Conservation (phyloP, 1,284 basidiomycete species). For the Phylloboletellus chloephorus region DNA sequence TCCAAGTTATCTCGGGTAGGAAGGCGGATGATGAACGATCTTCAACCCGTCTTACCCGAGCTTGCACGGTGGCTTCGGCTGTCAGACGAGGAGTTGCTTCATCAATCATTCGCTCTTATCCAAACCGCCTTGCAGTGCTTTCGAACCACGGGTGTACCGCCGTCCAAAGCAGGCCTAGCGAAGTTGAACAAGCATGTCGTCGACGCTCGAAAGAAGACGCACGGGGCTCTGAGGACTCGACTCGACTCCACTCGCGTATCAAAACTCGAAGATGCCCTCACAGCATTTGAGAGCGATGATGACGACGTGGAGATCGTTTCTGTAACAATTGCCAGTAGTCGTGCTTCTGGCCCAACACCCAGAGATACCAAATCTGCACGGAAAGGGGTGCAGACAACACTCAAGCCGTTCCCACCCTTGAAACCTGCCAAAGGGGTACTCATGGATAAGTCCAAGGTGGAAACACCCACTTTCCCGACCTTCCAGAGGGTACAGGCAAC, state of each 20-base stretch:
- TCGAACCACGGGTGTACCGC: conserved; percentile 48
- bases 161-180: conserved; percentile 44
- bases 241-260: conserved; percentile 54
- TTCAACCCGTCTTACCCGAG: conserved; percentile 75
- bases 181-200: conserved; percentile 59
- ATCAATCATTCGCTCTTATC: conserved; percentile 81
- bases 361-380: conserved; percentile 17
- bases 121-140: conserved; percentile 73
- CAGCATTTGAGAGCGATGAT: conserved; percentile 50
- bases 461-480: conserved; percentile 31
- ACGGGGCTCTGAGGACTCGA: conserved; percentile 43
- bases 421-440: conserved; percentile 22
- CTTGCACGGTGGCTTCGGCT: conserved; percentile 83
- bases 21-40: conserved; percentile 68
- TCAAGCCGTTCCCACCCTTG: conserved; percentile 13
- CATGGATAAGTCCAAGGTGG: conserved; percentile 36
- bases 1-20: conserved; percentile 46
- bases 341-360: conserved; percentile 8
- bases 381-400: conserved; percentile 24
- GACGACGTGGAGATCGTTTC: conserved; percentile 44
- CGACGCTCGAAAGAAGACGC: conserved; percentile 46
- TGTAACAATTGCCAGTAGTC: conserved; percentile 15
- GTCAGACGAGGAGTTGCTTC: conserved; percentile 83
- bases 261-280: conserved; percentile 54
- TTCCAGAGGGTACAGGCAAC: conserved; percentile 29